Base-by-base conservation (phyloP, 257 asterid species). In the Sherardia arvensis region DNA sequence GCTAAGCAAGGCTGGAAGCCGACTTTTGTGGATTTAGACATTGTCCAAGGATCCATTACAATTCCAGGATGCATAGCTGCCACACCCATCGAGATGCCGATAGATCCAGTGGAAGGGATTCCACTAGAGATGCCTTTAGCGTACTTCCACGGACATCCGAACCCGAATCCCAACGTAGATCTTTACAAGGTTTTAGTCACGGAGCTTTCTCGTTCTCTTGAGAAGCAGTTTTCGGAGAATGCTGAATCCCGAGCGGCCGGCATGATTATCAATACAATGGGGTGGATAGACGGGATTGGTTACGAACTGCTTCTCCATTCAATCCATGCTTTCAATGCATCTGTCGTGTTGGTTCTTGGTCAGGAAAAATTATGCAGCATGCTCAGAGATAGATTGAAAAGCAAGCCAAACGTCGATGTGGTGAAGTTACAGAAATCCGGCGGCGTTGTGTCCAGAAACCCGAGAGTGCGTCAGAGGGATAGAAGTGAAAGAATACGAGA, bases 1-100 rank as follows among this genome's bases (percentile, higher is more conserved):
- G 94, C 97, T 62, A 93, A 93, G 80, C 95, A 80, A 80, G 99
- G 99, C 12, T 89, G 99, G 99, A 93, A 93, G 76, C 99, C 99
- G 17, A 93, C 99, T 64, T 90, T 80, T 81, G 99, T 93, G 64
- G 99, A 93, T 85, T 79, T 93, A 72, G 97, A 93, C 78, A 84
- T 90, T 36, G 99, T 97, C 71, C 97, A 93, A 82, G 99, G 99
- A 71, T 81, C 99, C 27, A 87, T 93, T 71, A 87, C 97, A 21
- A 78, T 89, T 71, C 99, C 99, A 66, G 99, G 99, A 38, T 87
- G 90, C 76, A 77, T 92, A 71, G 90, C 97, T 76, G 99, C 97
- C 60, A 85, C 97, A 0, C 99, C 99, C 40, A 79, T 90, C 23
- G 99, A 93, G 76, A 71, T 93, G 59, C 99, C 99, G 47, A 84